Conservation (phyloP, 2,329 filamentous ascomycete species). For the Calonectria pteridis region DNA sequence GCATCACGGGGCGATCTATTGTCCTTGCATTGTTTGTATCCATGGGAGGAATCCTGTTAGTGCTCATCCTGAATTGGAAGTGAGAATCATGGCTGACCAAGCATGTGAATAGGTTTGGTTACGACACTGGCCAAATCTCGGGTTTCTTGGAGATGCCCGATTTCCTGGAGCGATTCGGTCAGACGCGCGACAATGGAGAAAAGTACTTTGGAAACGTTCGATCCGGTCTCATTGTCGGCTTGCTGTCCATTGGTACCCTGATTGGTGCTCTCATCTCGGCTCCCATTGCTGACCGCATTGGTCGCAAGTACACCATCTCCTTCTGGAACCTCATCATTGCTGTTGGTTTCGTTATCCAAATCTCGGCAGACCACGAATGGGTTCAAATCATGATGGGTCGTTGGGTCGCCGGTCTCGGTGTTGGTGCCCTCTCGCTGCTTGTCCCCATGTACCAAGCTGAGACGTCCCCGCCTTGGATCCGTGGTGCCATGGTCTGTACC, state of each 20-base stretch:
- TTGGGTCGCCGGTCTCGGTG: conserved; percentile 74
- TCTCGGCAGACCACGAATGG: conserved; percentile 68
- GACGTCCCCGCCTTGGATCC: conserved; percentile 74
- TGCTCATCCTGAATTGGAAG: background rate
- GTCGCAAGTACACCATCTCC: conserved; percentile 73
- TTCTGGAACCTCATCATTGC: conserved; percentile 71
- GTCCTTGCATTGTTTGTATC: conserved; percentile 56
- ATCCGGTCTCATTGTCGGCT: conserved; percentile 69
- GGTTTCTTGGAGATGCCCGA: conserved; percentile 71
- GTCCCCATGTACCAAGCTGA: conserved; percentile 83
- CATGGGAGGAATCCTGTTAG: conserved; percentile 60
- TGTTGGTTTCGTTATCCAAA: conserved; percentile 76
- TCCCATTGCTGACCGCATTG: conserved; percentile 73
- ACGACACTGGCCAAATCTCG: conserved; percentile 66
- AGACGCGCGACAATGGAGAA: conserved; percentile 53
- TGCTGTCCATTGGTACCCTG: conserved; percentile 71
- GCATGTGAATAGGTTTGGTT: conserved; percentile 50
- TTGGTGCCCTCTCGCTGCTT: conserved; percentile 73
- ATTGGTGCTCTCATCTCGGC: conserved; percentile 71
- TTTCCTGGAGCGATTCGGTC: conserved; percentile 65
- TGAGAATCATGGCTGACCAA: background rate
- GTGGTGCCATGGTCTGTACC: conserved; percentile 73
- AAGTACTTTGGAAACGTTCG: conserved; percentile 64
- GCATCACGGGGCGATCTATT: conserved; percentile 53
- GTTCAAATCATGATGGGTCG: conserved; percentile 76